Evolutionary conservation across 2,329 filamentous ascomycete genomes (phyloP).

Genomic region (Aspergillus udagawae): DNA sequence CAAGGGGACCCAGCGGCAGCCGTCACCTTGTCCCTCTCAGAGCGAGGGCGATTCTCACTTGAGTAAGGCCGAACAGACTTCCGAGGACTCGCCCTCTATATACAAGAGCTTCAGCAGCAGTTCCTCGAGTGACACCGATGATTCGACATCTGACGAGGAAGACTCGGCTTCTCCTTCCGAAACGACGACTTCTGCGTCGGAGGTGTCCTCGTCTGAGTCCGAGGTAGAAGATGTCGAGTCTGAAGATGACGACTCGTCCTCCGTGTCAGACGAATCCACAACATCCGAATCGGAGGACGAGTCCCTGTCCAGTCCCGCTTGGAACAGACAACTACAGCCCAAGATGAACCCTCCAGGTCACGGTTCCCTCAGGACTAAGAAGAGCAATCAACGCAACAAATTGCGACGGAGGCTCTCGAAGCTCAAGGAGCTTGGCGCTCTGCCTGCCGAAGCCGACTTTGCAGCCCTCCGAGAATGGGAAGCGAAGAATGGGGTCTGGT

Average conservation of each 20-base stretch:
- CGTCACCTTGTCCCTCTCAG: slow-evolving; percentile 7
- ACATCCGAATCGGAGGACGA: slow-evolving; percentile 36
- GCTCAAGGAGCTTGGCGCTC: slow-evolving; percentile 51
- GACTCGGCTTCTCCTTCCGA: slow-evolving; percentile 22
- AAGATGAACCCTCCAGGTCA: slow-evolving; percentile 41
- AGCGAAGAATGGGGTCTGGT: slow-evolving; percentile 20
- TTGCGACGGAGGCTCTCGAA: slow-evolving; percentile 47
- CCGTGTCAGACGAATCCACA: slow-evolving; percentile 20
- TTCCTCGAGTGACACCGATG: slow-evolving; percentile 29
- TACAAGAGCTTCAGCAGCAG: slow-evolving; percentile 13
- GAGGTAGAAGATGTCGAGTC: slow-evolving; percentile 26
- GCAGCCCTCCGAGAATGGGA: slow-evolving; percentile 44
- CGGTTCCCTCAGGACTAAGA: slow-evolving; percentile 50
- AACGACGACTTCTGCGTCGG: slow-evolving; percentile 32
- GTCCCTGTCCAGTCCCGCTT: slow-evolving; percentile 12
- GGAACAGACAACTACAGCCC: slow-evolving; percentile 4
- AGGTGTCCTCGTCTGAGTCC: slow-evolving; percentile 32
- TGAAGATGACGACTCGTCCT: slow-evolving; percentile 18
- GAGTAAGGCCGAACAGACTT: slow-evolving; percentile 11
- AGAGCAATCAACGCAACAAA: slow-evolving; percentile 54
- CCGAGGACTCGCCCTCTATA: slow-evolving; percentile 13
- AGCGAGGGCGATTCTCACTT: slow-evolving; percentile 7
- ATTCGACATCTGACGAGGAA: slow-evolving; percentile 15
- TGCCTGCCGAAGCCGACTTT: slow-evolving; percentile 50
- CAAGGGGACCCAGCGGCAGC: slow-evolving; percentile 15